Evolutionary conservation across 2,329 filamentous ascomycete genomes (phyloP), one percentile per base, ranked within the genome.

Genomic region (Colletotrichum sp.): DNA sequence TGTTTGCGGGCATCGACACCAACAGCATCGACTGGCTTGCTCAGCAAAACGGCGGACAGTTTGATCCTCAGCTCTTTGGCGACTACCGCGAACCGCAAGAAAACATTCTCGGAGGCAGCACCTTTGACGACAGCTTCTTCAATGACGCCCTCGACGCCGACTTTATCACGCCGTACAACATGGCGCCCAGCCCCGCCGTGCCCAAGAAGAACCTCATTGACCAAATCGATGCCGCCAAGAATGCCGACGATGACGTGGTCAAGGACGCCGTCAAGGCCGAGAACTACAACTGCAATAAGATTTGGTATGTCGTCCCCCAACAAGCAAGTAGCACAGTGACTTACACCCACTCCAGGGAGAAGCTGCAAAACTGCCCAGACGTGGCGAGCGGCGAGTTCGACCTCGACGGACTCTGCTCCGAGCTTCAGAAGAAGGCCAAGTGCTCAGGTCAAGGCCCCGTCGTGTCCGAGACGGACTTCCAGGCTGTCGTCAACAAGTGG

Each of bases 341-440:
- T 91, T 83, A 93, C 83, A 78, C 26, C 18, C 15, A 10, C 57
- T 57, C 73, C 82, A 98, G 96, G 97, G 96, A 98, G 85, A 95
- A 95, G 86, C 86, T 98, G 26, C 95, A 98, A 87, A 92, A 91
- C 44, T 98, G 96, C 84, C 93, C 95, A 76, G 96, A 94, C 83
- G 97, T 98, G 80, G 94, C 96, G 82, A 95, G 92, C 74, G 96
- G 96, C 80, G 96, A 98, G 80, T 95, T 99, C 79, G 97, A 99
- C 79, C 94, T 99, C 65, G 97, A 99, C 82, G 93, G 94, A 39
- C 90, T 99, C 28, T 99, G 97, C 87, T 94, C 94, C 6, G 96
- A 99, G 83, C 91, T 99, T 16, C 95, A 96, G 78, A 95, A 96
- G 84, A 99, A 99, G 87, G 97, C 97, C 74, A 97, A 96, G 83